Conservation (phyloP, 306 rosid genomes). For the Fragaria nilgerrensis region DNA sequence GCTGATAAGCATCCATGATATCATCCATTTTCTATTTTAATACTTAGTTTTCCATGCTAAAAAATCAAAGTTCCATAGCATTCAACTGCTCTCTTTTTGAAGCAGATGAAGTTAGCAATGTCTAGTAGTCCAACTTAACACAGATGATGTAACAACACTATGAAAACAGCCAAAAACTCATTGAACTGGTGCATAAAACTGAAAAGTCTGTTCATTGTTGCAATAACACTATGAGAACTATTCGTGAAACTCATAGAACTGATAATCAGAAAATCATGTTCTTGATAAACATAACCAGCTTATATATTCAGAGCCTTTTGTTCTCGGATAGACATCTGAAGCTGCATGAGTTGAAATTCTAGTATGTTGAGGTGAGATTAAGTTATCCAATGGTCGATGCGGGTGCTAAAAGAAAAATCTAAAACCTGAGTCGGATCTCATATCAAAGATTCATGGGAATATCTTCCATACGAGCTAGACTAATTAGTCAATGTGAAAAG, state of each 20-base stretch:
- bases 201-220: background rate
- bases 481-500: slow-evolving; percentile 8
- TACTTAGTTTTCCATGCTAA: background rate
- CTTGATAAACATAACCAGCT: background rate
- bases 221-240: background rate
- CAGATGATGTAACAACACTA: background rate
- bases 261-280: background rate
- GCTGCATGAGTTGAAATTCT: slow-evolving; percentile 10
- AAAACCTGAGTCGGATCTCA: slow-evolving; percentile 14
- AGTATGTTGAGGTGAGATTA: background rate
- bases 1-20: slow-evolving; percentile 19
- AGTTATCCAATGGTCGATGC: background rate
- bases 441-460: background rate
- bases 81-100: background rate
- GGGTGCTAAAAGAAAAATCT: background rate
- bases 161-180: background rate
- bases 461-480: background rate
- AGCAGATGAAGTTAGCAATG: background rate
- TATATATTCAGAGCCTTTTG: background rate
- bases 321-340: background rate
- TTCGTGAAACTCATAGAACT: background rate
- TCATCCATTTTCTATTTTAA: slow-evolving; percentile 7
- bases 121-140: slow-evolving; percentile 5
- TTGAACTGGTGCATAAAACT: background rate
- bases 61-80: background rate